Evolutionary conservation across 202 grass and related monocot species (phyloP), one percentile per base, ranked within the genome.

Genomic region (Dendrocalamus latiflorus): DNA sequence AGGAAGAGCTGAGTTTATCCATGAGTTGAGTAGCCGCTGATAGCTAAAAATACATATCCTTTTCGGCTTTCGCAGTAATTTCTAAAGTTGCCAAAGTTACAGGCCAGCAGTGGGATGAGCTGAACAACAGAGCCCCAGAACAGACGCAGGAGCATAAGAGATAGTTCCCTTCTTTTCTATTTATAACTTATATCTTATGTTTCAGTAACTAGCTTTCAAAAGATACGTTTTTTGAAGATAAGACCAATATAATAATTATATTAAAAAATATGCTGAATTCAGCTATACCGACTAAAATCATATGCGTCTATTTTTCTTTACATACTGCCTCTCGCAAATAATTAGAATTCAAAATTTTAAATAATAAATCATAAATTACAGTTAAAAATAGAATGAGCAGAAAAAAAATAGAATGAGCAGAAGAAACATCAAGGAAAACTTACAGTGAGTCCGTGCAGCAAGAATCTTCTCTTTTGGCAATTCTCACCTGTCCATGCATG

Each of bases 381-480:
- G 33, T n/a, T n/a, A n/a, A n/a, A n/a, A n/a, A n/a, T n/a, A n/a
- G n/a, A n/a, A n/a, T n/a, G n/a, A n/a, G n/a, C n/a, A n/a, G n/a
- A n/a, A 4, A 33, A 33, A 33, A 33, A 33, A 33, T 0, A 33
- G 33, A 33, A 36, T 36, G 34, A 36, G 34, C 34, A 36, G 34
- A 63, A 53, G 24, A 47, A 18, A 54, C 56, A 55, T 9, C 21
- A 24, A 54, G 60, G 66, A 65, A n/a, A 69, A 70, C 33, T 44
- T 69, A 38, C 77, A 11, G 64, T 70, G 56, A 9, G 2, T 49
- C 39, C 54, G 63, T 26, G 65, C 42, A 72, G 60, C 51, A 79
- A 65, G 88, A 79, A 80, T 39, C 84, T 84, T 90, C 84, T 86
- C 16, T 80, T 83, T 87, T 84, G 84, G 88, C 80, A 22, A 42